Evolutionary conservation across 208 protist genomes (phyloP), one percentile per base, ranked within the genome.

Genomic region (Wallacemonas rigidus): DNA sequence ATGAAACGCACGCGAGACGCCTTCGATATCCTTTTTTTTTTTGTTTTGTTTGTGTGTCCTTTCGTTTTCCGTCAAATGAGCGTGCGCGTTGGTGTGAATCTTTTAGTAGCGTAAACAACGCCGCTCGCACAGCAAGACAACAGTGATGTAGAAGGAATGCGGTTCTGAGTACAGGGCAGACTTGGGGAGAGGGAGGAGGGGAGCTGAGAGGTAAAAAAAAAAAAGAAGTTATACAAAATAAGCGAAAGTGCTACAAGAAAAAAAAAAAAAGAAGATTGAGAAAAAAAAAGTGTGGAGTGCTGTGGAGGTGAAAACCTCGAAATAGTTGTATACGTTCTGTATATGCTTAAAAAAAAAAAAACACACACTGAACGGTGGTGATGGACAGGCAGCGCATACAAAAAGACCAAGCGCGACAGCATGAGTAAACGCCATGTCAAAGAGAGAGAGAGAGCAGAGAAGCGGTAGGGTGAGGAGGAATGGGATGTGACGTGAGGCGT

Each of bases 231-330:
- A 3, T 48, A 54, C 45, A 70, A 68, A 36, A 60, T 2, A 53
- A 65, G 38, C 39, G 35, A 26, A 76, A 64, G 61, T 40, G 9
- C n/a, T n/a, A n/a, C n/a, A 67, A 74, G 60, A 54, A 51, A 69
- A 79, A 64, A 47, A 71, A 69, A 54, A 69, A 63, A 70, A 62
- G 17, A 60, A 51, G 2, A 54, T 41, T 12, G 4, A 56, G 26
- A 8, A 43, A 35, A 56, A 48, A 75, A 61, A 62, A 65, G 55
- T 65, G 63, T 40, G 36, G 48, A 51, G 39, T 56, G 44, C 48
- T 53, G 26, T 43, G 38, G 78, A 79, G 74, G 78, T 83, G 68
- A 79, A 76, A 79, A 83, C 73, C 74, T 83, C 74, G 68, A 54
- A 43, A 5, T 44, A 40, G 17, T 44, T 9, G 4, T 38, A 40